Conservation (phyloP, 495 filamentous ascomycete genomes). For the Durotheca rogersii region DNA sequence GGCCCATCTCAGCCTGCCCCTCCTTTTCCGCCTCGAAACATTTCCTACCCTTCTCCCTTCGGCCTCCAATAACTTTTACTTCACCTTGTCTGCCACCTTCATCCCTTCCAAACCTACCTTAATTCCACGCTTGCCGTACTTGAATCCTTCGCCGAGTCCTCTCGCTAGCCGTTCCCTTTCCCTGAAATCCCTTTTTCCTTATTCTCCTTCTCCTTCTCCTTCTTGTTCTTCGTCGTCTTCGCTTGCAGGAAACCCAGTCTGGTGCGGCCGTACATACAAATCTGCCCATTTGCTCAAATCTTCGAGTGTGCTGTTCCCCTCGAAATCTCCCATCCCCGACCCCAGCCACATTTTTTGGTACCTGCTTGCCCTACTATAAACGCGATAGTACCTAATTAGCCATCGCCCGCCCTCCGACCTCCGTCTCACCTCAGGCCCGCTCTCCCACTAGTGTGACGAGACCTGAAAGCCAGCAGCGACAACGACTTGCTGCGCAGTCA, state of each 20-base stretch:
- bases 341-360: conserved; percentile 30
- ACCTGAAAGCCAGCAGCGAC: no score
- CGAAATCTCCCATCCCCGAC: conserved; percentile 4
- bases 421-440: conserved; percentile 5
- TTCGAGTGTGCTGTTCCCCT: conserved; percentile 16
- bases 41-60: conserved; percentile 29
- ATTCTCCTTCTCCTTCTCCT: conserved; percentile 18
- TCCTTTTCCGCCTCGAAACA: conserved; percentile 35
- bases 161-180: conserved; percentile 21
- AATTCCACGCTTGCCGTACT: conserved; percentile 29
- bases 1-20: conserved; percentile 34
- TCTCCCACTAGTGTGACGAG: conserved; percentile 23
- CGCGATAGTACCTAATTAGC: conserved; percentile 30
- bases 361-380: conserved; percentile 16
- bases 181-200: conserved; percentile 18
- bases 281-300: conserved; percentile 13
- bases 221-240: no score
- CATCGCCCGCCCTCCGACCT: conserved; percentile 21
- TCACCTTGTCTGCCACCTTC: conserved; percentile 11
- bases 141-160: conserved; percentile 22
- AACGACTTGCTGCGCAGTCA: no score
- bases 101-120: conserved; percentile 24
- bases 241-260: conserved; percentile 10
- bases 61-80: not conserved
- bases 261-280: conserved; percentile 24